phyloP scores from a whole-genome alignment of 352 stramenopile genomes.

The Phytopythium boreale region DNA sequence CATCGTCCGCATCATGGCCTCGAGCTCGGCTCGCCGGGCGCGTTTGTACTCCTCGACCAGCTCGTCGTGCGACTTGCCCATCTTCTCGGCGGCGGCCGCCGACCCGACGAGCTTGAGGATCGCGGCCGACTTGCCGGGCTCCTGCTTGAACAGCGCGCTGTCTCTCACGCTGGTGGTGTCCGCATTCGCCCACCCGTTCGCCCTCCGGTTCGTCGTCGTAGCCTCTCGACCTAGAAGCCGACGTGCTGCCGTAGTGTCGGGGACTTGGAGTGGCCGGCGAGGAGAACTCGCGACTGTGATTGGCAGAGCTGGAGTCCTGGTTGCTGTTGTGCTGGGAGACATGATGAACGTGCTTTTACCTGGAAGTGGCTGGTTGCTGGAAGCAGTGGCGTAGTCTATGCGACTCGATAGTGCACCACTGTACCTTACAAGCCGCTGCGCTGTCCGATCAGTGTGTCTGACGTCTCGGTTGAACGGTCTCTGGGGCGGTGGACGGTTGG shows the following conservation, averaged over 20 bases:
- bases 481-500: not conserved
- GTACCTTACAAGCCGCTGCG: not conserved
- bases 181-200: not conserved
- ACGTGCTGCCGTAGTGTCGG: not conserved
- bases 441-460: not conserved
- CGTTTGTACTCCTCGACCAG: conserved; percentile 67
- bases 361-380: not conserved
- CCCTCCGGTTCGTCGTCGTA: not conserved
- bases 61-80: conserved; percentile 48
- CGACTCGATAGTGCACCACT: conserved; percentile 3
- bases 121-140: conserved; percentile 30
- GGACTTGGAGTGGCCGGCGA: not conserved
- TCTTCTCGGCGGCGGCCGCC: conserved; percentile 16
- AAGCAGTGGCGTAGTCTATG: not conserved
- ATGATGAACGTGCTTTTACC: conserved; percentile 6
- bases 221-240: not conserved
- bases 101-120: conserved; percentile 56
- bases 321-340: not conserved
- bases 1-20: conserved; percentile 70
- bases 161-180: not conserved
- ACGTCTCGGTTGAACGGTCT: not conserved
- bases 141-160: not conserved
- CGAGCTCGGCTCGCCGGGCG: conserved; percentile 51
- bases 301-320: not conserved
- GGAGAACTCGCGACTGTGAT: conserved; percentile 4